Base-by-base conservation (phyloP, 1,284 basidiomycete genomes). In the Takashimella koratensis region DNA sequence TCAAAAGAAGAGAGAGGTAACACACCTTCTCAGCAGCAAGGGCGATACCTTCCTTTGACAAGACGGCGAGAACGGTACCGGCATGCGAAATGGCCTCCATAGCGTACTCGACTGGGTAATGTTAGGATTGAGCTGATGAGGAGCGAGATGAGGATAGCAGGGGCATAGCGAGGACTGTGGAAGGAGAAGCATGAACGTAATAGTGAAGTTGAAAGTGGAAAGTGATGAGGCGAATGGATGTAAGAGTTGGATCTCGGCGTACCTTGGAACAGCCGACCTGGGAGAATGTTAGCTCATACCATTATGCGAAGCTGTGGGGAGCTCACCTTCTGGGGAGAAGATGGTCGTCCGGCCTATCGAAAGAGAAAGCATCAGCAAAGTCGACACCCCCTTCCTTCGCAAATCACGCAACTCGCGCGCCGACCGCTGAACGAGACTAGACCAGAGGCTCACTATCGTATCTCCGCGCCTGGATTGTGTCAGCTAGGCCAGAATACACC, bases 11-110 rank as follows among this genome's bases (percentile, higher is more conserved):
- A 42, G 5, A 11, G 22, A 5, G n/a, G 19, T 5, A 45, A 52
- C 61, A 26, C 26, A 75, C 75, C 68, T 98, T 98, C 82, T 98
- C 95, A 5, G 95, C 95, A 0, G 93, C 95, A n/a, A 98, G 82
- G 2, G 98, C 93, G 39, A 98, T 90, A 1, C 96, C 95, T 64
- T 94, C 91, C 70, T 89, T 91, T 20, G 92, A 90, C n/a, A 96
- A 82, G 51, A 97, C 87, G 41, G 92, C 93, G 25, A 98, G 84
- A 43, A 96, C 92, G 13, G 93, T 94, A 59, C 94, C 94, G 24
- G 93, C 94, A 68, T 95, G 91, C 24, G 91, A 94, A 81, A 98
- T 97, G 58, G 93, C 93, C 74, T 98, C 93, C 93, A 97, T 97
- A 48, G 93, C 93, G 83, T 98, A 98, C 79, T 98, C 93, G 79